Evolutionary conservation across 768 basidiomycete genomes (phyloP).

Genomic region (Collybia sp.): DNA sequence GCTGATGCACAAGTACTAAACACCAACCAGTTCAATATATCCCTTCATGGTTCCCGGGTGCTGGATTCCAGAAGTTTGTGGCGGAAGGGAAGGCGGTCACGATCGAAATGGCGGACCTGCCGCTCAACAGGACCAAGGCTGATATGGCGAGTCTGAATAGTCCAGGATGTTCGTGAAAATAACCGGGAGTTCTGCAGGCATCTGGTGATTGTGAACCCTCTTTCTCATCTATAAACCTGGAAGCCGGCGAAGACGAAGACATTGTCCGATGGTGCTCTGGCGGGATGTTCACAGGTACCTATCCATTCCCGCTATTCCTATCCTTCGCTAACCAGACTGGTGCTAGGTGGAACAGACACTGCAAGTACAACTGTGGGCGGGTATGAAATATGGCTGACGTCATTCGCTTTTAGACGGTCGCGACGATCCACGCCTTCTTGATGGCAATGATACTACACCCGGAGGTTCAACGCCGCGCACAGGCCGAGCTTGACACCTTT

Average conservation of each 20-base stretch:
- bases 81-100: background rate
- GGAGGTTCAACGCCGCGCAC: slow-evolving; percentile 14
- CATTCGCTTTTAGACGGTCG: background rate
- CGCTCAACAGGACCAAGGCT: slow-evolving; percentile 21
- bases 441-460: slow-evolving; percentile 14
- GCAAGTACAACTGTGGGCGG: background rate
- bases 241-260: no score
- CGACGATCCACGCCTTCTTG: slow-evolving; percentile 3
- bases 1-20: background rate
- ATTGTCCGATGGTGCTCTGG: no score
- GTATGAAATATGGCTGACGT: background rate
- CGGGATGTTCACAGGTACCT: no score
- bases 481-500: slow-evolving; percentile 9
- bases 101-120: no score
- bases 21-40: slow-evolving; percentile 7
- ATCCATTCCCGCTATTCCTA: no score
- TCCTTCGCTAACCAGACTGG: no score
- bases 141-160: no score
- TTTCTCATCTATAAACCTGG: no score
- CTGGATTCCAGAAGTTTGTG: background rate
- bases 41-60: background rate
- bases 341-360: background rate
- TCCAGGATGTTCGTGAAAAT: no score
- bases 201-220: no score
- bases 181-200: no score